Evolutionary conservation across 371 early-diverging fungal species (phyloP).

Genomic region (Amoeboaphelidium protococcarum): DNA sequence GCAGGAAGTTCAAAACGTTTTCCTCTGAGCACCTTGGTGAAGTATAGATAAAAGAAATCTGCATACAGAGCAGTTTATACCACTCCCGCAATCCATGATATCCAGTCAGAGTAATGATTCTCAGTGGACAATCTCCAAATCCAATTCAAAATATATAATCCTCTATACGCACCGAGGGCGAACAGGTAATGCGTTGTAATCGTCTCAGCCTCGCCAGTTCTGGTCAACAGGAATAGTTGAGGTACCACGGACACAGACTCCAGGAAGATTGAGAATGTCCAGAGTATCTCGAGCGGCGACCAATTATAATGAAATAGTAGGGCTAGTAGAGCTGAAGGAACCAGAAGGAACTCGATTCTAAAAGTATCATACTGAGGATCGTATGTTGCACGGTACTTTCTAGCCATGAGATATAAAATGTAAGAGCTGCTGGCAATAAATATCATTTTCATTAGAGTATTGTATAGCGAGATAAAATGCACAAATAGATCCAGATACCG

Average conservation of each 20-base stretch:
- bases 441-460: constrained; percentile 79
- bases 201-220: constrained; percentile 93
- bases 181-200: constrained; percentile 95
- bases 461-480: constrained; percentile 55
- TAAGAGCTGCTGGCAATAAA: constrained; percentile 63
- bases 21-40: constrained; percentile 63
- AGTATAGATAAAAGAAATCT: constrained; percentile 96
- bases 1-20: constrained; percentile 27
- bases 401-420: constrained; percentile 73
- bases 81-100: constrained; percentile 58
- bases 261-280: constrained; percentile 88
- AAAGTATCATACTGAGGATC: constrained; percentile 74
- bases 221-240: constrained; percentile 83
- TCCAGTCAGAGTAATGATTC: constrained; percentile 19
- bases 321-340: constrained; percentile 1
- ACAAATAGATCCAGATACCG: constrained; percentile 84
- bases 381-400: constrained; percentile 65
- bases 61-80: constrained; percentile 87
- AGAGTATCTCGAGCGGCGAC: constrained; percentile 29
- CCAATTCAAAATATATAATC: constrained; percentile 87
- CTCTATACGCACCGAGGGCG: constrained; percentile 90
- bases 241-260: constrained; percentile 96
- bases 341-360: constrained; percentile 9
- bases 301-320: not conserved
- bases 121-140: constrained; percentile 30